phyloP scores from a whole-genome alignment of 768 basidiomycete species.

The Termitomyces eurrhizus region DNA sequence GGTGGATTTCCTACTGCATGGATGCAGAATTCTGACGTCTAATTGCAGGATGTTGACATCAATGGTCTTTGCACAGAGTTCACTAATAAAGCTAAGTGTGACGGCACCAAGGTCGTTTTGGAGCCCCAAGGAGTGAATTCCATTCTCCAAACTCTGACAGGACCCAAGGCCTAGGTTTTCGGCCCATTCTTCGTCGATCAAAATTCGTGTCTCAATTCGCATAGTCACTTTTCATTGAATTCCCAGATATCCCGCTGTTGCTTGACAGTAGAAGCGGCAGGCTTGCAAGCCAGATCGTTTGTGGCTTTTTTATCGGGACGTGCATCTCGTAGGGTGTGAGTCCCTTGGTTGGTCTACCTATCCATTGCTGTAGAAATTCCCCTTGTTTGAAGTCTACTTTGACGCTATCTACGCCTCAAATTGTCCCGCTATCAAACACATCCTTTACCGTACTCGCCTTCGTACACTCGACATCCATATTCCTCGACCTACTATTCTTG shows the following conservation, averaged over 20 bases:
- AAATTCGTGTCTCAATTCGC: neutral
- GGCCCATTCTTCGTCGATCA: neutral
- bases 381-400: neutral
- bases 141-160: constrained; percentile 41
- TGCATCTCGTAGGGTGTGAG: neutral
- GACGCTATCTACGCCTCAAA: neutral
- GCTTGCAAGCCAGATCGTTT: neutral
- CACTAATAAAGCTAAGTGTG: constrained; percentile 77
- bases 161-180: constrained; percentile 16
- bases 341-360: neutral
- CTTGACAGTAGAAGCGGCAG: neutral
- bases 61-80: constrained; percentile 79
- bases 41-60: constrained; percentile 64
- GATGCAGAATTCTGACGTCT: neutral
- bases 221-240: neutral
- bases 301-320: neutral
- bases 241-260: neutral
- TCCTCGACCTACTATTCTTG: neutral
- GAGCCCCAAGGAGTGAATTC: constrained; percentile 49
- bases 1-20: constrained; percentile 17
- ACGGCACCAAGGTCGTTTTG: constrained; percentile 79
- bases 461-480: neutral
- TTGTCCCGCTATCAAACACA: neutral
- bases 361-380: neutral
- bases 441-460: neutral